phyloP scores from a whole-genome alignment of 768 basidiomycete genomes.

The Auriscalpium orientale region DNA sequence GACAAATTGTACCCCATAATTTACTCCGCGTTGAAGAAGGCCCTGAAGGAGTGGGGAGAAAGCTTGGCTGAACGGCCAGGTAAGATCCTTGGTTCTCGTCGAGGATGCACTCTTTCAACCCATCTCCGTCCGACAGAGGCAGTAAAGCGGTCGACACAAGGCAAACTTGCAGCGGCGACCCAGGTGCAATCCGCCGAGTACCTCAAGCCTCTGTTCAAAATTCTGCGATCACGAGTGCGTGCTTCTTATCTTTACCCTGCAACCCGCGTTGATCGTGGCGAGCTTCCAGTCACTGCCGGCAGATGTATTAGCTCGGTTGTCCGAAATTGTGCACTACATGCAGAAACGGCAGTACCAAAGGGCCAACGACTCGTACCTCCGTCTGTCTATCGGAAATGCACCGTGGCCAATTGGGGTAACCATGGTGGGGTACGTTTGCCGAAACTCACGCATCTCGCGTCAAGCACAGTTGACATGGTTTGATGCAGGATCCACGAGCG shows the following conservation, averaged over 20 bases:
- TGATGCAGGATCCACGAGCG: constrained; percentile 84
- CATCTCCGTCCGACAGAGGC: constrained; percentile 44
- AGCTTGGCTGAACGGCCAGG: constrained; percentile 92
- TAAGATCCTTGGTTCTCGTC: constrained; percentile 24
- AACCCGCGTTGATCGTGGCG: background rate
- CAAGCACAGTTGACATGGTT: background rate
- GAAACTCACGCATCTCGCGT: background rate
- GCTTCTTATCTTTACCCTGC: background rate
- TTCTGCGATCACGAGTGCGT: constrained; percentile 78
- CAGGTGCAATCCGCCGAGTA: constrained; percentile 95
- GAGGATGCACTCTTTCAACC: background rate
- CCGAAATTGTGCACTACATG: constrained; percentile 95
- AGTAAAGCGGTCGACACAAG: constrained; percentile 82
- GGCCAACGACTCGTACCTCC: constrained; percentile 95
- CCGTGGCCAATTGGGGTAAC: constrained; percentile 99
- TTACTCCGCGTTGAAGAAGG: constrained; percentile 89
- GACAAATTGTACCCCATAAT: constrained; percentile 96
- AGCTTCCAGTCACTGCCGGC: constrained; percentile 56
- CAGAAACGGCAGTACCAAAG: constrained; percentile 92
- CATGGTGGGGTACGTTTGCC: constrained; percentile 81
- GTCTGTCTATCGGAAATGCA: constrained; percentile 95
- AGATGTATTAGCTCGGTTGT: constrained; percentile 79
- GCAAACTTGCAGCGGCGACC: constrained; percentile 90
- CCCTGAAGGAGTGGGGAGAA: constrained; percentile 93
- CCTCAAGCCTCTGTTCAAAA: constrained; percentile 93